A percentile compares a stretch with the other conserved stretches of the same genome.
Conservation (phyloP, 1,139 yeast species). For the Taphrina pruni region DNA sequence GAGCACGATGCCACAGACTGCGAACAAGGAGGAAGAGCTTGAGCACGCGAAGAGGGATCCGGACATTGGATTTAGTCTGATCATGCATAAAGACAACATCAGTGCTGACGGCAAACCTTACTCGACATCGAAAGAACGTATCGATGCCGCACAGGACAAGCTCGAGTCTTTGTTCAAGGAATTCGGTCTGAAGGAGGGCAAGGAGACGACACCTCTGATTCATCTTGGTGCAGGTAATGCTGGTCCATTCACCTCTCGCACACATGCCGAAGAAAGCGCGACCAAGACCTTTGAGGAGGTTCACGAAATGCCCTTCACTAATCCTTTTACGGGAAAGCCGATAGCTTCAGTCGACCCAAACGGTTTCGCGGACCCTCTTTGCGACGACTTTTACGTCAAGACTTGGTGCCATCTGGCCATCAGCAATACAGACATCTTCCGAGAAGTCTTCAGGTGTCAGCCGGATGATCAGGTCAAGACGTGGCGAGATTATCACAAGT, state of each 20-base stretch:
- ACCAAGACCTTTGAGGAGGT: constrained; percentile 22
- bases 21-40: constrained; percentile 29
- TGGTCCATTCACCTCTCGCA: constrained; percentile 30
- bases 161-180: constrained; percentile 17
- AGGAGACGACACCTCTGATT: constrained; percentile 20
- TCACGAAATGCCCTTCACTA: constrained; percentile 37
- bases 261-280: constrained; percentile 24
- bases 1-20: constrained; percentile 21
- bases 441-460: constrained; percentile 88
- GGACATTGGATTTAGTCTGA: constrained; percentile 27
- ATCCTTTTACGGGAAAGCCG: constrained; percentile 39
- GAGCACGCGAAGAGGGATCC: constrained; percentile 42
- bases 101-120: constrained; percentile 23
- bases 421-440: constrained; percentile 78
- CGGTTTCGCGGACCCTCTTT: constrained; percentile 82
- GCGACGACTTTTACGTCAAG: constrained; percentile 78
- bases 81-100: constrained; percentile 34
- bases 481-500: constrained; percentile 88
- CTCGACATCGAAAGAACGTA: constrained; percentile 7
- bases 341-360: constrained; percentile 76
- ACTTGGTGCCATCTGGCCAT: constrained; percentile 87
- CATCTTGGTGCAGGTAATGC: constrained; percentile 38
- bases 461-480: constrained; percentile 88
- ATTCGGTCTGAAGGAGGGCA: constrained; percentile 1
- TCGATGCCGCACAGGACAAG: constrained; percentile 17